Conservation (phyloP, 305 asterid species). For the Fraxinus velutina region DNA sequence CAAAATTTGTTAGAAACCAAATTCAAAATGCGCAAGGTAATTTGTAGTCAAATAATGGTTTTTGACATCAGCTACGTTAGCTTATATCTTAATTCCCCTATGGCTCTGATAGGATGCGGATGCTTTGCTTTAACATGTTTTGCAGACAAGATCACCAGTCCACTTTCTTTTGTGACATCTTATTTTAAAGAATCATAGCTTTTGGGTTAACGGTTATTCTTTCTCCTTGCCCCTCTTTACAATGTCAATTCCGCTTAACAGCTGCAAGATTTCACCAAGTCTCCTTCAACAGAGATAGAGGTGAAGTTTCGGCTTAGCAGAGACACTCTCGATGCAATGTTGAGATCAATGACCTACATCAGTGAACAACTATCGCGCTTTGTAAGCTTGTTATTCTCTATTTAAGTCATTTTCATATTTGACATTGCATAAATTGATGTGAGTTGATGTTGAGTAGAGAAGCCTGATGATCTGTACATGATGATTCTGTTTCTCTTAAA, state of each 20-base stretch:
- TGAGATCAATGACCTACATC: conserved; percentile 49
- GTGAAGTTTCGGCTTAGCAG: conserved; percentile 43
- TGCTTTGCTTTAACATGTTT: not conserved
- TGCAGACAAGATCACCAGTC: not conserved
- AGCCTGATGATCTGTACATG: not conserved
- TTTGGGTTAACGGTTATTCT: not conserved
- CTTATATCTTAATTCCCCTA: not conserved
- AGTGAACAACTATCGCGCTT: conserved; percentile 27
- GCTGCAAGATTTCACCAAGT: conserved; percentile 43
- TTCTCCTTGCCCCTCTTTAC: not conserved
- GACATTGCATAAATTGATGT: not conserved
- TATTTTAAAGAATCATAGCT: not conserved
- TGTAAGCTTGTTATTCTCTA: conserved; percentile 22
- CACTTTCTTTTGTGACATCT: not conserved
- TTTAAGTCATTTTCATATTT: not conserved
- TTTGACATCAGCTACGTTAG: not conserved
- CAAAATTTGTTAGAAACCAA: not conserved
- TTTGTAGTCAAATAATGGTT: not conserved
- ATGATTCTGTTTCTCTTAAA: not conserved
- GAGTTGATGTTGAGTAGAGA: not conserved
- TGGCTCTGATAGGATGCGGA: not conserved
- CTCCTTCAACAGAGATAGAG: conserved; percentile 35
- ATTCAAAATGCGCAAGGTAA: not conserved
- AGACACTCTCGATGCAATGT: conserved; percentile 44
- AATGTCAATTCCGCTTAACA: conserved; percentile 12